Evolutionary conservation across 2,329 filamentous ascomycete species (phyloP).

Genomic region (Nigrospora oryzae): DNA sequence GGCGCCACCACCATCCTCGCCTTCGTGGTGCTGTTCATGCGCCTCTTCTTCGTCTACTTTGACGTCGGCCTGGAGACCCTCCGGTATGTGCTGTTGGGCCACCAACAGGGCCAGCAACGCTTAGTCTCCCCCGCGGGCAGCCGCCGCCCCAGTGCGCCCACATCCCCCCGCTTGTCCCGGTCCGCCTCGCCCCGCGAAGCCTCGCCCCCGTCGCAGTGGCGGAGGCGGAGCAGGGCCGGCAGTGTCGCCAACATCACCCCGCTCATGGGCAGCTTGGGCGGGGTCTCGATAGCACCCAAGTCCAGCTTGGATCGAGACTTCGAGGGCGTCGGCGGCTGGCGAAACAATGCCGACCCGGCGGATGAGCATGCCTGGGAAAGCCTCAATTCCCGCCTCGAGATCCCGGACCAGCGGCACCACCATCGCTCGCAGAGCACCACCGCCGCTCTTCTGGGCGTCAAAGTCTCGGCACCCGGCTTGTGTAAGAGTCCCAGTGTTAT

Average conservation of each 20-base stretch:
- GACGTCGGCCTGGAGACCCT: conserved; percentile 52
- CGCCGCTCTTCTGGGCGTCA: conserved; percentile 10
- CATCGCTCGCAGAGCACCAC: conserved; percentile 19
- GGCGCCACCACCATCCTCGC: conserved; percentile 55
- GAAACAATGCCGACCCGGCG: conserved; percentile 19
- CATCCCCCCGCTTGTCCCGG: conserved; percentile 6
- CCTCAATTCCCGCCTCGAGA: conserved; percentile 20
- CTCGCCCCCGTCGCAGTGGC: conserved; percentile 8
- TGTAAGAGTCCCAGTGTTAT: too few species aligned
- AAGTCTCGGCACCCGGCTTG: neutral
- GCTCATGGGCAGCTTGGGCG: conserved; percentile 9
- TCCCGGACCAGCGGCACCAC: conserved; percentile 18
- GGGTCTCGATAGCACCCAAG: conserved; percentile 29
- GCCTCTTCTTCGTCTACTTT: conserved; percentile 53
- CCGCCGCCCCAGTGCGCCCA: conserved; percentile 3
- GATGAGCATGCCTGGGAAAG: conserved; percentile 30
- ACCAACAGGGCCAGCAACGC: conserved; percentile 18
- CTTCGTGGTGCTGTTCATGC: conserved; percentile 51
- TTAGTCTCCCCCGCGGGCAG: conserved; percentile 8
- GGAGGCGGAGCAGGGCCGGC: conserved; percentile 11
- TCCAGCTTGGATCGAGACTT: conserved; percentile 47
- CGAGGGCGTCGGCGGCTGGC: conserved; percentile 52
- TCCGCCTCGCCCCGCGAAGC: conserved; percentile 7
- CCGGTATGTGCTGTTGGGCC: conserved; percentile 42
- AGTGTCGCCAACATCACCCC: conserved; percentile 14